phyloP scores from a whole-genome alignment of 2,329 filamentous ascomycete genomes.

The Phaeosphaeriaceae sp. region DNA sequence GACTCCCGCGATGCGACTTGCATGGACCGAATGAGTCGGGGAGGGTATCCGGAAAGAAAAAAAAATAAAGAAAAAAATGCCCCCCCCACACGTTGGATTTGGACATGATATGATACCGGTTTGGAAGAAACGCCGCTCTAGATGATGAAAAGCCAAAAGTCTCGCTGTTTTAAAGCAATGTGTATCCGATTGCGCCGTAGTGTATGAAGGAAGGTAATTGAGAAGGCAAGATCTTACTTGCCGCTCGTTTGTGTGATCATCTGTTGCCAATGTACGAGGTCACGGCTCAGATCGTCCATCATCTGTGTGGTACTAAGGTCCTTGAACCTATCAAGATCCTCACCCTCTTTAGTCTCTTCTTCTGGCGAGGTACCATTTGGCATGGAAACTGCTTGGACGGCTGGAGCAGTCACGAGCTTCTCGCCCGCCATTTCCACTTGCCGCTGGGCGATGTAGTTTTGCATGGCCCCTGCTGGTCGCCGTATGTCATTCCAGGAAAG shows the following conservation, averaged over 20 bases:
- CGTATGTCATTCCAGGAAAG: constrained; percentile 89
- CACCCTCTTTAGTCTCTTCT: constrained; percentile 51
- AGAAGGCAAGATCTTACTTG: constrained; percentile 23
- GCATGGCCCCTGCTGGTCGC: constrained; percentile 79
- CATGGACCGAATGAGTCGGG: constrained; percentile 22
- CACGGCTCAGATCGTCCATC: constrained; percentile 84
- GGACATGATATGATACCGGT: background rate
- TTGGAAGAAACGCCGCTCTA: constrained; percentile 24
- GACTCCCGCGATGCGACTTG: too few relatives aligned
- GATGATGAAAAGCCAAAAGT: background rate
- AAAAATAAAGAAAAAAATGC: too few relatives aligned
- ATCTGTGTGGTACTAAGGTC: constrained; percentile 81
- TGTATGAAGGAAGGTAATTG: background rate
- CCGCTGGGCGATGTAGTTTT: constrained; percentile 88
- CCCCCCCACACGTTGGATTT: background rate
- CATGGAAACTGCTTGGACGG: constrained; percentile 29
- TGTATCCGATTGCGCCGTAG: constrained; percentile 7
- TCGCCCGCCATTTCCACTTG: constrained; percentile 83
- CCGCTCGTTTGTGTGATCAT: constrained; percentile 41
- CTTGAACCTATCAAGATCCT: constrained; percentile 62
- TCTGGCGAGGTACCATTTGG: constrained; percentile 30
- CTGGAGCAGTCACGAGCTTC: constrained; percentile 38
- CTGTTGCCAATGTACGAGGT: constrained; percentile 85
- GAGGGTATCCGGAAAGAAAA: constrained; percentile 40
- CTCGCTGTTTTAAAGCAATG: constrained; percentile 1